Percentiles rank a stretch among this genome's conserved stretches.
Conservation (phyloP, 768 basidiomycete genomes). For the Rhizopogon roseolus region DNA sequence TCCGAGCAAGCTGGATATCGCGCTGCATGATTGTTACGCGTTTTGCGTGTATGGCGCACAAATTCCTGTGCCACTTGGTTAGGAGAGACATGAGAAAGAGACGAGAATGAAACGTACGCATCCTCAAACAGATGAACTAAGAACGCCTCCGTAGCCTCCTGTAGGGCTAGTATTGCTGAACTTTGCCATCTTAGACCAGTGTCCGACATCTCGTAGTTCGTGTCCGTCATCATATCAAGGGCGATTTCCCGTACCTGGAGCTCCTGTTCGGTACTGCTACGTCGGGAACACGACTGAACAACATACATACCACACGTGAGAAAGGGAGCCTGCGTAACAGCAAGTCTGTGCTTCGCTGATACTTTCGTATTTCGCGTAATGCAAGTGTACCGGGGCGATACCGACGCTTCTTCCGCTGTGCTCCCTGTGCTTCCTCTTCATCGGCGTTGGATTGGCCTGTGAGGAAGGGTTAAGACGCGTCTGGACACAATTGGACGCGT, state of each 20-base stretch:
- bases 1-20: constrained; percentile 93
- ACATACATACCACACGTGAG: constrained; percentile 73
- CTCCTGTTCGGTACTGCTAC: constrained; percentile 1
- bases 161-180: constrained; percentile 87
- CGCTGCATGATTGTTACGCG: constrained; percentile 97
- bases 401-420: constrained; percentile 47
- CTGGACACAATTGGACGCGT: constrained; percentile 7
- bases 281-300: not conserved
- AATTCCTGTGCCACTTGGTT: constrained; percentile 51
- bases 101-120: constrained; percentile 63
- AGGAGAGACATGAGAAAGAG: constrained; percentile 3
- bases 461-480: constrained; percentile 1
- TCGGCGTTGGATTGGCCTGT: constrained; percentile 19
- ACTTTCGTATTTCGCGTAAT: constrained; percentile 87
- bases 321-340: constrained; percentile 87
- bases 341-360: constrained; percentile 90
- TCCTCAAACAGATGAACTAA: constrained; percentile 97
- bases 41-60: constrained; percentile 97
- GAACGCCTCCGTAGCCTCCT: constrained; percentile 95
- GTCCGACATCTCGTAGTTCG: constrained; percentile 50
- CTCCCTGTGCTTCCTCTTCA: constrained; percentile 16
- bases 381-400: constrained; percentile 90
- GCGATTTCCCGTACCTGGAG: constrained; percentile 94
- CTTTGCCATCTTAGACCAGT: constrained; percentile 88
- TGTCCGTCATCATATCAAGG: constrained; percentile 80